Base-by-base conservation (phyloP, 805 yeast species). In the Sporopachydermia lactativora region DNA sequence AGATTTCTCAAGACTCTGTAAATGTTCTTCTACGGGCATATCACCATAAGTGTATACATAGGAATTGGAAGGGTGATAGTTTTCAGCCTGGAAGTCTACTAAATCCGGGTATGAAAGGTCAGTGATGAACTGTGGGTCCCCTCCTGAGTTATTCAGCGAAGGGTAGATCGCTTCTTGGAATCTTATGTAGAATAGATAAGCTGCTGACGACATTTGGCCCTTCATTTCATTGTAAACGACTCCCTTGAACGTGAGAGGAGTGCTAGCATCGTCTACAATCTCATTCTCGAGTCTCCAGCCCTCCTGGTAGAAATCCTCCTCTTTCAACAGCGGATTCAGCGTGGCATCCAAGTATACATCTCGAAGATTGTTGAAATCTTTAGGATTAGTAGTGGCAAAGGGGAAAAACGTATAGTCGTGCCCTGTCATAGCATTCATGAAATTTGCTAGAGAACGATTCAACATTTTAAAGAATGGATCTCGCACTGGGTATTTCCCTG, bases 361-460 rank as follows among this genome's bases (percentile, higher is more conserved):
- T 73, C 86, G 76, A 53, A 92, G 67, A 53, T 92, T 92, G 19
- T 70, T 69, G 57, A 71, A 92, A 56, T 92, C 98, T 41, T 72
- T 73, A 36, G 60, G 57, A 58, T 92, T 92, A 6, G 97, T 89
- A 2, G 98, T 92, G 18, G 97, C 82, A 65, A 92, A 92, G 3
- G 98, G 98, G 52, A 82, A 92, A 58, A 77, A 88, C 0, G 98
- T 92, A 54, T 86, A 88, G 59, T 92, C 97, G 50, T 82, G 88
- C 16, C 95, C 98, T 0, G 98, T 92, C 96, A 92, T 84, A 5
- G 98, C 98, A 57, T 92, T 92, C 98, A 92, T 92, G 60, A 86
- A 92, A 57, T 85, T 92, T 24, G 96, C 77, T 52, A 92, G 63
- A n/a, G 96, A 85, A 47, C 96, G 64, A 57, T 86, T 89, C 44